These are phyloP conservation scores for Fraxinus xanthoxyloides DNA, from an alignment of 305 asterid genomes.

Conservation along the genomic window DNA sequence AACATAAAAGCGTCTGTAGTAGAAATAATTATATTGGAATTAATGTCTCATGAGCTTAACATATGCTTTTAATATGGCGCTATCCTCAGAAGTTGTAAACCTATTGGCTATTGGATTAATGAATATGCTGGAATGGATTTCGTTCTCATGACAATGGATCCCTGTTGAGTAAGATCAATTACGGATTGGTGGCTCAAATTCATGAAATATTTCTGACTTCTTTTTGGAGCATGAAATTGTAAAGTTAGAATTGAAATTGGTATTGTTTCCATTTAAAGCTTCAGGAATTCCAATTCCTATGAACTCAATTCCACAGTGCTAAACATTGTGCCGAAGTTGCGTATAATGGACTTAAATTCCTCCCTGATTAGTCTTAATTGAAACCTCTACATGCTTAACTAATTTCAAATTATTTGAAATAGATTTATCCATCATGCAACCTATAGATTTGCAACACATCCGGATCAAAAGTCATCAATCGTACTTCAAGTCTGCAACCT, in stretches of 20 bases:
- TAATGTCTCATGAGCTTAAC: neutral
- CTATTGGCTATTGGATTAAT: neutral
- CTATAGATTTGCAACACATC: neutral
- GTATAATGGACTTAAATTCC: neutral
- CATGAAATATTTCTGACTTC: neutral
- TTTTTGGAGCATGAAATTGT: neutral
- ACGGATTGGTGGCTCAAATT: neutral
- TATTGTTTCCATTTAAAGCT: neutral
- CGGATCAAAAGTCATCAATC: neutral
- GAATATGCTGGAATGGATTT: neutral
- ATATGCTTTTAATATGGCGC: neutral
- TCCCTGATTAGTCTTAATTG: neutral
- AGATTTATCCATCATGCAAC: neutral
- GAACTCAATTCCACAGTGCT: neutral
- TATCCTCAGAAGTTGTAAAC: neutral
- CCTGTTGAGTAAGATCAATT: neutral
- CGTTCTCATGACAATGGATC: neutral
- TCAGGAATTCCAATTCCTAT: neutral
- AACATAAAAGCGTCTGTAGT: neutral
- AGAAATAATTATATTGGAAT: neutral
- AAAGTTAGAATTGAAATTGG: neutral
- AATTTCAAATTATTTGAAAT: neutral
- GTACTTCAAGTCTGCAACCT: neutral
- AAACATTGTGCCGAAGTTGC: neutral
- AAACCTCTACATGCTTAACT: neutral